Evolutionary conservation across 202 grass and related monocot genomes (phyloP), one percentile per base, ranked within the genome.

Genomic region (Bolboschoenoplectus hybrid): DNA sequence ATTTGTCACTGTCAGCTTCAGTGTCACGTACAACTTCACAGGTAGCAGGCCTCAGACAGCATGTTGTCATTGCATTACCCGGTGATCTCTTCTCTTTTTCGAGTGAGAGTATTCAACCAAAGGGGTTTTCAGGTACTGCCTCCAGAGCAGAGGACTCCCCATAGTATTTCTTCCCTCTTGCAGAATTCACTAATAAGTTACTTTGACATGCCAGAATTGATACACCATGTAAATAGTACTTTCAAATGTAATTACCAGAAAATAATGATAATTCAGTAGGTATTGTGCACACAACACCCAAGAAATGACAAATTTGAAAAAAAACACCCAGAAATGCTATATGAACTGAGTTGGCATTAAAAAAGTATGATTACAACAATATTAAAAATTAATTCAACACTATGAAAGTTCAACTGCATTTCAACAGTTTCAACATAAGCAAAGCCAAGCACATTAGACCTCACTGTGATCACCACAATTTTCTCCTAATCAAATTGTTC

Each of bases 91-190:
- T 26, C 26, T 26, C 26, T 26, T 26, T 26, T 26, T 26, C 26
- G 26, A 26, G 26, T 26, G 26, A 26, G 26, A 26, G 26, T 26
- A 26, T 26, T 26, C 26, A 26, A 26, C 26, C 26, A 26, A 26
- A 26, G 26, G 26, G 26, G 26, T 26, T 26, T 26, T 26, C 26
- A 26, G 26, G 26, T 26, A 26, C 26, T 26, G 26, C 26, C 26
- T 26, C 26, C 26, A 26, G 26, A 26, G 26, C 26, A 26, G 26
- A 26, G 26, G 26, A 93, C 68, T 88, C 91, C 36, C 89, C 93
- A 64, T 85, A 93, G 86, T 93, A 95, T 85, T 93, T 95, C 81
- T 93, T 93, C 87, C 93, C 89, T 70, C 91, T 90, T 52, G 93
- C 91, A 9, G 93, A 91, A 55, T 95, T 95, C 13, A 95, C 93